A percentile compares a stretch with the other conserved stretches of the same genome.
These are phyloP conservation scores for Pseudogymnoascus sp. DNA, from an alignment of 2,329 filamentous ascomycete species.

Conservation along the genomic window DNA sequence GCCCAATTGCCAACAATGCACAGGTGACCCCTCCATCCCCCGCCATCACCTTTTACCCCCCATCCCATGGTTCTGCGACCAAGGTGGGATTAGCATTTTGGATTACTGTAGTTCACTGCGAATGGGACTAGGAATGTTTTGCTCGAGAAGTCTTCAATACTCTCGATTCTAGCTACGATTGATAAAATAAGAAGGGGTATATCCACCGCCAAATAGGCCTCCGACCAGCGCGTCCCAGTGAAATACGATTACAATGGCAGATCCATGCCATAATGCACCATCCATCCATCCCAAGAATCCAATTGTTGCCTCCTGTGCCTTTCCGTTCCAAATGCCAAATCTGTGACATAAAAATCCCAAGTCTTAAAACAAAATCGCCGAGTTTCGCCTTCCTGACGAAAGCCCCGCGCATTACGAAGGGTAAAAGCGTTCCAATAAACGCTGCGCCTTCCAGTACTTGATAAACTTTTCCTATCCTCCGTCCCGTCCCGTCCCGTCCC, in stretches of 20 bases:
- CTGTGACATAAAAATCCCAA: background rate
- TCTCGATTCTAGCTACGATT: slow-evolving; percentile 2
- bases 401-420: slow-evolving; percentile 1
- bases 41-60: background rate
- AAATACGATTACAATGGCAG: slow-evolving; percentile 7
- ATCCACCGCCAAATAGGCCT: slow-evolving; percentile 8
- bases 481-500: background rate
- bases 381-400: slow-evolving; percentile 5
- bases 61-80: background rate
- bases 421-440: background rate
- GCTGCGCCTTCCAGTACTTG: background rate
- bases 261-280: slow-evolving; percentile 8
- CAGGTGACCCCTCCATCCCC: slow-evolving; percentile 4
- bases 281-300: slow-evolving; percentile 8
- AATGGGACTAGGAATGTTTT: background rate
- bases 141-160: slow-evolving; percentile 7
- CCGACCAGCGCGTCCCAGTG: slow-evolving; percentile 8
- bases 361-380: slow-evolving; percentile 3
- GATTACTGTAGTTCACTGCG: background rate
- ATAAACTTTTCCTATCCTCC: background rate
- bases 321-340: slow-evolving; percentile 7
- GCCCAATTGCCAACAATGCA: slow-evolving; percentile 1
- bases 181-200: slow-evolving; percentile 8
- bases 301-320: slow-evolving; percentile 2
- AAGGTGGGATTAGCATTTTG: background rate